Evolutionary conservation across 805 yeast genomes (phyloP).

Genomic region (Grigorovia transvaalensis): DNA sequence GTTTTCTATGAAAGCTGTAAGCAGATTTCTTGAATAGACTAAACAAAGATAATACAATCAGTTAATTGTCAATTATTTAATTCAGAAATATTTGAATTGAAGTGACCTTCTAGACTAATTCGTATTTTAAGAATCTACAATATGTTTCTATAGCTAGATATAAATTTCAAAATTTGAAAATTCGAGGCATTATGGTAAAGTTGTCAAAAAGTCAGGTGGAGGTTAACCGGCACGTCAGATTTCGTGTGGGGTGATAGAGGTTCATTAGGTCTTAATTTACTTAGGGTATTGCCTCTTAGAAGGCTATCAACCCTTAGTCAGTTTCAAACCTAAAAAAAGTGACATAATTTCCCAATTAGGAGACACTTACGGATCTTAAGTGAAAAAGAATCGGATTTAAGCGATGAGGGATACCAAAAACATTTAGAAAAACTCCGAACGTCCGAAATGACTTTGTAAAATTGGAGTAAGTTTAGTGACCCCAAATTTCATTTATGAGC

Average conservation of each 20-base stretch:
- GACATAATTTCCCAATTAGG: background rate
- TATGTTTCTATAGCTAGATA: no score
- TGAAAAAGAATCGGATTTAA: background rate
- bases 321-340: background rate
- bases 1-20: no score
- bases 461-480: background rate
- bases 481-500: background rate
- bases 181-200: background rate
- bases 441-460: background rate
- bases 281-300: no score
- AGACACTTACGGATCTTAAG: background rate
- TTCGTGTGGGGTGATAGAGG: background rate
- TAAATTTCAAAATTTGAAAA: no score
- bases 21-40: background rate
- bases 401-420: background rate
- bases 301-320: background rate
- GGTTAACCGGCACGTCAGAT: background rate
- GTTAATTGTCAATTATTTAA: background rate
- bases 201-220: background rate
- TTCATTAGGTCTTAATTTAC: background rate
- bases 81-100: background rate
- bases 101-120: no score
- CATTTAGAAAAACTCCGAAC: background rate
- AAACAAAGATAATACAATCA: background rate
- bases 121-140: background rate